Conservation (phyloP, 2,329 filamentous ascomycete genomes). For the Fusarium sp. region DNA sequence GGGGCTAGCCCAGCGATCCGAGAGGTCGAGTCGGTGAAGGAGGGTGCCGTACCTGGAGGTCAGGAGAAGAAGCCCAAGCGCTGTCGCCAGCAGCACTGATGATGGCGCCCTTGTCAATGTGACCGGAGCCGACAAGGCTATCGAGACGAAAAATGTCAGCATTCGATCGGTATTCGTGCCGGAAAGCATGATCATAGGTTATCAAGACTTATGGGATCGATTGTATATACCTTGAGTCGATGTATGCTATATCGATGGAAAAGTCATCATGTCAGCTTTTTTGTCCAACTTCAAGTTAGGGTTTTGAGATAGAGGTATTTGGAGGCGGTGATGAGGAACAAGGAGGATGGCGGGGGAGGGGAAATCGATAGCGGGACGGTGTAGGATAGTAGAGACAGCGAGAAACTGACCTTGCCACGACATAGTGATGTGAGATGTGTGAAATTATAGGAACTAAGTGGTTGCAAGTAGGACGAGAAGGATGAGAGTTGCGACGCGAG, state of each 20-base stretch:
- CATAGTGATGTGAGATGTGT: conserved; percentile 57
- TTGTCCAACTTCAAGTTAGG: not conserved
- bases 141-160: conserved; percentile 35
- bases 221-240: conserved; percentile 58
- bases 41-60: conserved; percentile 72
- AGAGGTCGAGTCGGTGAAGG: not conserved
- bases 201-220: not conserved
- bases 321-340: conserved; percentile 35
- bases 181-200: not conserved
- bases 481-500: conserved; percentile 30
- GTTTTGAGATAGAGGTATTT: conserved; percentile 40
- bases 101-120: conserved; percentile 86
- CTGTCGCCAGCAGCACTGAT: conserved; percentile 82
- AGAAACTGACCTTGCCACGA: conserved; percentile 74
- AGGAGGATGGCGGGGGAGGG: conserved; percentile 28
- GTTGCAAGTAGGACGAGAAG: conserved; percentile 1
- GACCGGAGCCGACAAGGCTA: conserved; percentile 81
- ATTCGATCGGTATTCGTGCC: conserved; percentile 23
- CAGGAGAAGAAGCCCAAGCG: conserved; percentile 75
- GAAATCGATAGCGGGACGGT: conserved; percentile 2
- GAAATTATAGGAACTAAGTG: conserved; percentile 10
- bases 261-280: conserved; percentile 23
- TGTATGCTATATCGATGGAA: conserved; percentile 52
- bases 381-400: not conserved
- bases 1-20: not conserved